Base-by-base conservation (phyloP, 2,329 filamentous ascomycete species). In the Neopestalotiopsis clavispora region DNA sequence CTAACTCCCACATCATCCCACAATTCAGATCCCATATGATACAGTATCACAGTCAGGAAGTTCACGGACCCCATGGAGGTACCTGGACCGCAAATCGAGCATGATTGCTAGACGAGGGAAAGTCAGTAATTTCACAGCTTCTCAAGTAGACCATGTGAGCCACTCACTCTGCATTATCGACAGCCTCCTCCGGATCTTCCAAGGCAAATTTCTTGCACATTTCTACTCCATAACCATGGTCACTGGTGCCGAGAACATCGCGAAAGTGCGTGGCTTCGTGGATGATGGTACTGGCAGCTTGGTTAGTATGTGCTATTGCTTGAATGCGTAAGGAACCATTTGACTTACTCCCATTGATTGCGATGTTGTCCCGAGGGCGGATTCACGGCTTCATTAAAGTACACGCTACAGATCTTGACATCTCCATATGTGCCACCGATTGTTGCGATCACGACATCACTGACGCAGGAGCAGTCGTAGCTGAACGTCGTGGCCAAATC, bases 281-380 rank as follows among this genome's bases (percentile, higher is more conserved):
- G 1, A 64, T 17, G 17, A 64, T 45, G 13, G 61, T 49, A 5
- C 30, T 30, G n/a, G 17, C n/a, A 42, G 2, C 0, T 23, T 45
- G 2, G 38, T 23, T 12, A 45, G 7, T 3, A 64, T 6, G 4
- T 64, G 34, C 28, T 34, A 28, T 6, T 7, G 34, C 1, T 28
- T 28, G 23, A 4, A 0, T 28, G 0, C 3, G 23, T 28, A 4
- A 28, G 6, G 17, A 4, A 34, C 7, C 32, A 40, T 17, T 4
- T 1, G 1, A 59, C 65, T 60, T 66, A 66, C 65, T 66, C 65
- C 65, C 65, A 66, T 28, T 59, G 65, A 1, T 52, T 59, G n/a
- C 65, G 52, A 14, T 66, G 65, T 20, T 58, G n/a, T 6, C 52
- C 65, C 14, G 34, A 30, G 12, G 56, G 65, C 45, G 49, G 65